Base-by-base conservation (phyloP, 2,329 filamentous ascomycete species). In the Diaporthe batatas region DNA sequence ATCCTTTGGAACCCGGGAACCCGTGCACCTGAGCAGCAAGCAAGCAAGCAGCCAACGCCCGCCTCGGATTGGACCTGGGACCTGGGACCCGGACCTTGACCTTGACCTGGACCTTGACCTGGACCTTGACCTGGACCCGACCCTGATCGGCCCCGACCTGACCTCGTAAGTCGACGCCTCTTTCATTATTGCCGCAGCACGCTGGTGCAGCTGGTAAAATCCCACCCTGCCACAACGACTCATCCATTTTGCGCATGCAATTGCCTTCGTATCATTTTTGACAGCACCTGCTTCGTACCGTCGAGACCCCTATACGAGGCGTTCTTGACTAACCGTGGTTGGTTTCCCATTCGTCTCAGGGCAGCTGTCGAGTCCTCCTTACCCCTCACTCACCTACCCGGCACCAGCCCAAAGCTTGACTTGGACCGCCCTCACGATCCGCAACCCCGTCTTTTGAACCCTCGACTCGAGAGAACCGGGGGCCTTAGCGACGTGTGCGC, bases 361-460 rank as follows among this genome's bases (percentile, higher is more conserved):
- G 32, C 62, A 67, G 62, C 68, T 59, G 47, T 70, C 68, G 68
- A 70, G 68, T 54, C 68, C 47, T 67, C 39, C 53, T 70, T 70
- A 70, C 68, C 68, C 68, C 68, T 70, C 68, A 70, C 58, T 59
- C 44, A 62, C 68, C 68, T 51, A 67, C 62, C 62, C 62, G 32
- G 68, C 55, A 70, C 68, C 58, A 62, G 29, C 39, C 68, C 68
- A 70, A 53, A 53, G 42, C 49, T 70, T 53, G 68, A 39, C 55
- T 29, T 59, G 68, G 44, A 25, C 68, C 42, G 25, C 42, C 54
- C 68, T 70, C 68, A 59, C 68, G 58, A 70, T 57, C 58, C 68
- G 68, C 57, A 62, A 34, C 47, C 47, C 44, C 62, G 32, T 21
- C 25, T 32, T 53, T 62, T 62, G 23, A 70, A 49, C 68, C 55